A percentile compares a stretch with the other conserved stretches of the same genome.
phyloP scores from a whole-genome alignment of 2,329 filamentous ascomycete genomes.

The Aureobasidium namibiae region DNA sequence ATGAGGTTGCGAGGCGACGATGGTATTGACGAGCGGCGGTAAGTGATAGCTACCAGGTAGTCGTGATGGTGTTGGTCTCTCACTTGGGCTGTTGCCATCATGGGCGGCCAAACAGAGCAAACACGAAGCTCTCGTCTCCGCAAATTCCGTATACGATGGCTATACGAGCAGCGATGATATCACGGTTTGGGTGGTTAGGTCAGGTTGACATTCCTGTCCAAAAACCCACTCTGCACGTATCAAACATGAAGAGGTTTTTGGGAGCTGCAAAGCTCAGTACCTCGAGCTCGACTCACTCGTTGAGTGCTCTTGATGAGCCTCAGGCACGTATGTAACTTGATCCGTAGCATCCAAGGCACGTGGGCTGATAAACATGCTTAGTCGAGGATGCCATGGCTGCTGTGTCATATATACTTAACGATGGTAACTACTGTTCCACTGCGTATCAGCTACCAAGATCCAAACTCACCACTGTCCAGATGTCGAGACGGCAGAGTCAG shows the following conservation, averaged over 20 bases:
- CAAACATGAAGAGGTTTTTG: conserved; percentile 6
- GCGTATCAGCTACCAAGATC: neutral
- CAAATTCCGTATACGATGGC: neutral
- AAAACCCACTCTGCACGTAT: neutral
- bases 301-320: conserved; percentile 51
- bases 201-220: neutral
- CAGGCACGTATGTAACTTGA: conserved; percentile 44
- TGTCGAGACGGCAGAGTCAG: conserved; percentile 71
- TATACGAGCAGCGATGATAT: conserved; percentile 7
- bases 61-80: neutral
- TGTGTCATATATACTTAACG: conserved; percentile 29
- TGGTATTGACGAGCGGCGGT: neutral
- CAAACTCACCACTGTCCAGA: conserved; percentile 38
- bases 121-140: neutral
- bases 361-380: conserved; percentile 18
- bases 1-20: neutral
- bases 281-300: conserved; percentile 40
- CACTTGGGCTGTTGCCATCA: neutral
- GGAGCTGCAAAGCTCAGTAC: conserved; percentile 8
- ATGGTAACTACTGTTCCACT: conserved; percentile 26
- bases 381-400: conserved; percentile 37
- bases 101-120: conserved; percentile 6
- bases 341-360: neutral
- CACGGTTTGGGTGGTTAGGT: neutral
- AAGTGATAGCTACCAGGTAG: neutral